phyloP scores from a whole-genome alignment of 805 yeast genomes.

The Saccharomyces mikatae region DNA sequence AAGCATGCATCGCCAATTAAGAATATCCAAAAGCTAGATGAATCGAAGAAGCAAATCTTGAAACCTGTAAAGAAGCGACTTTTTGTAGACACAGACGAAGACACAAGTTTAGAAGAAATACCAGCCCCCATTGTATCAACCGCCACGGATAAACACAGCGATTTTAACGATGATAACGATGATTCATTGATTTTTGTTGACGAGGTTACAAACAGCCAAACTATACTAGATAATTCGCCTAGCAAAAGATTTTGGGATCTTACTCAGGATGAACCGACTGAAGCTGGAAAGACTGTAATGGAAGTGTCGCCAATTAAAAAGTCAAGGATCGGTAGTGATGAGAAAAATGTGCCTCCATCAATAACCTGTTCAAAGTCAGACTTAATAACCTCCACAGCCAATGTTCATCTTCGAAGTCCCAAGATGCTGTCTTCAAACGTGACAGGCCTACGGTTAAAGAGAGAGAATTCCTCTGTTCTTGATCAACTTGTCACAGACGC shows the following conservation, averaged over 20 bases:
- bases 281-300: background rate
- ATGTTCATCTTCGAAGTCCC: background rate
- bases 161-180: constrained; percentile 11
- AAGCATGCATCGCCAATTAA: constrained; percentile 18
- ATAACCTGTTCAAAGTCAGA: background rate
- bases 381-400: background rate
- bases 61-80: constrained; percentile 13
- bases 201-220: constrained; percentile 1
- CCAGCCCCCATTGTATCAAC: background rate
- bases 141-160: constrained; percentile 1
- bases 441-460: background rate
- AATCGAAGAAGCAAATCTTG: background rate
- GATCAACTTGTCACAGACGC: constrained; percentile 1
- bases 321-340: background rate
- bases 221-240: background rate
- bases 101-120: background rate
- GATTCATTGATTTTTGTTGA: constrained; percentile 19
- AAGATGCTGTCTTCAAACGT: background rate
- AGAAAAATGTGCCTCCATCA: background rate
- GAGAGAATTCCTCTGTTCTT: background rate
- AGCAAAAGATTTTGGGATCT: constrained; percentile 3
- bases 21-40: background rate
- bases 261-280: background rate
- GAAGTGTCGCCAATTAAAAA: constrained; percentile 14
- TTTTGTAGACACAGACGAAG: constrained; percentile 17